These are phyloP conservation scores for Lenzites betulinus DNA, from an alignment of 768 basidiomycete genomes.

Conservation along the genomic window DNA sequence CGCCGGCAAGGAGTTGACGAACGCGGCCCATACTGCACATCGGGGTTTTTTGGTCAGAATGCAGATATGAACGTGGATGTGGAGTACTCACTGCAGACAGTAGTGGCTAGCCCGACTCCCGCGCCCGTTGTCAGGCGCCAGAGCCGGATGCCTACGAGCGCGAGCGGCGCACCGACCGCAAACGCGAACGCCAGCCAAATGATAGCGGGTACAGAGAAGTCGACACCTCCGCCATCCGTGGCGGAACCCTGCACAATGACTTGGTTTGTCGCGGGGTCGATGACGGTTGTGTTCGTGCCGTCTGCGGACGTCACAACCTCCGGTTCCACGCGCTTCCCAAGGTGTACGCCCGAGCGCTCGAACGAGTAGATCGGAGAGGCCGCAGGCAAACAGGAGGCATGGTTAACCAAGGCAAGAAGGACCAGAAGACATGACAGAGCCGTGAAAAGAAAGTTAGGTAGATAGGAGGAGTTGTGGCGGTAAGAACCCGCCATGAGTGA, in stretches of 20 bases:
- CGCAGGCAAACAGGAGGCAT: constrained; percentile 12
- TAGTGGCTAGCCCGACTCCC: constrained; percentile 52
- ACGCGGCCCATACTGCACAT: constrained; percentile 58
- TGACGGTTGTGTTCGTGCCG: constrained; percentile 44
- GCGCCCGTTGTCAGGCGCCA: constrained; percentile 58
- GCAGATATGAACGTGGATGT: not conserved
- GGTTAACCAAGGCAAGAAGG: constrained; percentile 10
- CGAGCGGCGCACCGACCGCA: constrained; percentile 53
- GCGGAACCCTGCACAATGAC: constrained; percentile 54
- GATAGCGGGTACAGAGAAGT: constrained; percentile 47
- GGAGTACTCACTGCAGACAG: constrained; percentile 38
- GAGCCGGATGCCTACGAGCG: constrained; percentile 57
- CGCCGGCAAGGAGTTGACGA: constrained; percentile 55
- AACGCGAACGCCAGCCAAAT: constrained; percentile 62
- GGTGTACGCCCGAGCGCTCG: not conserved
- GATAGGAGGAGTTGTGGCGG: constrained; percentile 12
- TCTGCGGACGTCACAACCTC: constrained; percentile 20
- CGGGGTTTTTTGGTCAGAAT: not conserved
- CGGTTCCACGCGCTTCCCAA: constrained; percentile 13
- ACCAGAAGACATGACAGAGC: constrained; percentile 19
- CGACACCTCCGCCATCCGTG: constrained; percentile 59
- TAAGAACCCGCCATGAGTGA: constrained; percentile 20
- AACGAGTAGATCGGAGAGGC: not conserved
- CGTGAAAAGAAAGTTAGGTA: constrained; percentile 1
- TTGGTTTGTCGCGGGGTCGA: constrained; percentile 46